Percentiles rank a stretch among this genome's conserved stretches.
These are phyloP conservation scores for Periconia digitata DNA, from an alignment of 2,329 filamentous ascomycete genomes.

Conservation along the genomic window DNA sequence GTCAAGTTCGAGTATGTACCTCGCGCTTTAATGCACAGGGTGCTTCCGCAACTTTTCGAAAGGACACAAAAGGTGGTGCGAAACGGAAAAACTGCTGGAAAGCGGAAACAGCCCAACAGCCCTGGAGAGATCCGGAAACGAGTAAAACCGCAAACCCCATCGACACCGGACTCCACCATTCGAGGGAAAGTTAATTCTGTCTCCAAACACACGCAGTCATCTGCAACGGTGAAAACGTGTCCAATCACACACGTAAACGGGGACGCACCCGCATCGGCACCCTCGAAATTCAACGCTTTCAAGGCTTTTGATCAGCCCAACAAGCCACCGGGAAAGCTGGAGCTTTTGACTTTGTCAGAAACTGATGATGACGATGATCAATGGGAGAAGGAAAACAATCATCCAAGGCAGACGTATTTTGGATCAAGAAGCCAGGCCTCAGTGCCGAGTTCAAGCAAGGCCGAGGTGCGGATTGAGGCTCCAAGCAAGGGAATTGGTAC, in stretches of 20 bases:
- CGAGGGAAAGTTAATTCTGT: neutral
- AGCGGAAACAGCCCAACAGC: neutral
- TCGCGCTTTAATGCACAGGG: neutral
- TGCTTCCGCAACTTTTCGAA: constrained; percentile 27
- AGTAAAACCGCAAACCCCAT: neutral
- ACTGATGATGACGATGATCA: constrained; percentile 3
- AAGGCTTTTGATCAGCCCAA: neutral
- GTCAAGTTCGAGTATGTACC: constrained; percentile 14
- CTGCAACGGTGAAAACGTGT: neutral
- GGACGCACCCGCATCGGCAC: neutral
- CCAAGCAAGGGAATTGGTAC: neutral
- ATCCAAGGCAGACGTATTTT: too few species aligned
- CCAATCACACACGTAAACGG: constrained; percentile 11
- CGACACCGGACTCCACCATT: neutral
- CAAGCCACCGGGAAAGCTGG: neutral
- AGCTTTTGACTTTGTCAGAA: constrained; percentile 1
- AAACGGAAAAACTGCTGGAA: constrained; percentile 15
- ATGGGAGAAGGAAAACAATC: neutral
- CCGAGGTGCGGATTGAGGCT: neutral
- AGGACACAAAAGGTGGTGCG: constrained; percentile 8
- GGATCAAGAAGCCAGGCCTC: too few species aligned
- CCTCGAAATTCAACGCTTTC: neutral
- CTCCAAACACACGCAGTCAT: neutral
- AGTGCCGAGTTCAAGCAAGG: too few species aligned
- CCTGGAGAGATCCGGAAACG: neutral